Base-by-base conservation (phyloP, 495 filamentous ascomycete species). In the Podospora pseudopauciseta region DNA sequence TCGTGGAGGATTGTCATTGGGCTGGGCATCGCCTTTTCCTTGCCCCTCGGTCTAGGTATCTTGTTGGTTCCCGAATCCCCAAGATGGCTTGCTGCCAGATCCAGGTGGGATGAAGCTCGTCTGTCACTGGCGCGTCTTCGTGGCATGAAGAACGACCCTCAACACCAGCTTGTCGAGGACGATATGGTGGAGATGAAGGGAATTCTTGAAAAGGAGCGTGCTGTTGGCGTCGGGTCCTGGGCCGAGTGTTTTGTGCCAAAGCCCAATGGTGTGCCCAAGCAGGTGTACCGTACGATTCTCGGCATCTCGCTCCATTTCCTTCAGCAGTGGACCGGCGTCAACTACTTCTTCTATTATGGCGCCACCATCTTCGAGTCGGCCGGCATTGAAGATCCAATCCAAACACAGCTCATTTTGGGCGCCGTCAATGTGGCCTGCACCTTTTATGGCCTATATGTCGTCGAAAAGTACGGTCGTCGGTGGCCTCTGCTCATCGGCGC, bases 1-100 rank as follows among this genome's bases (percentile, higher is more conserved):
- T 86, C 86, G 2, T 93, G 91, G 91, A 80, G 88, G 32, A 85
- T 91, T 71, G 84, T 89, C 54, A 90, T 92, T 80, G 90, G 90
- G 53, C 77, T 93, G 63, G 89, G 89, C 49, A 89, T 89, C 69
- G 81, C 86, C 74, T 90, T 84, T 78, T 85, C 87, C 7, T 66
- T 86, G 27, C 86, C 90, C 65, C 85, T 92, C 34, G 87, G 83
- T 70, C 44, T 87, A 23, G 89, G 89, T 32, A 82, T 87, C 53
- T 74, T 90, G 18, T 80, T 86, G 73, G 82, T 90, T 13, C 87
- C 87, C 53, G 88, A 90, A 74, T 88, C 86, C 2, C 88, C 88
- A 6, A 84, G 87, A 64, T 89, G 76, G 77, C 80, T 87, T 56
- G 86, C 87, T 73, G 81, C 83, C 49, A 77, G 82, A 20, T 84